Evolutionary conservation across 768 basidiomycete species (phyloP).

Genomic region (Guyanaporus albipodus): DNA sequence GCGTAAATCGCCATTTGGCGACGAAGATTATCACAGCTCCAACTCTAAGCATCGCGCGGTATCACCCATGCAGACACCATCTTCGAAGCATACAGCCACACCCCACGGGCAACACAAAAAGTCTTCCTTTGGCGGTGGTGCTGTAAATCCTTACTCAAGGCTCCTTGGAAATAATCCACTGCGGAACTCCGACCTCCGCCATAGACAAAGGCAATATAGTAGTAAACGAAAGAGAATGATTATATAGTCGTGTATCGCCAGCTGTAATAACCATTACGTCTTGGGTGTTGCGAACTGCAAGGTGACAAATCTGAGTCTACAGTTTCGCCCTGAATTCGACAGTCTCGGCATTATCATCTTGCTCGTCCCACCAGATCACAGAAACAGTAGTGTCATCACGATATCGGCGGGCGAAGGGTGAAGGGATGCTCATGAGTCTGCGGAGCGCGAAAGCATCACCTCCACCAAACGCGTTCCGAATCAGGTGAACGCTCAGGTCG

Average conservation of each 20-base stretch:
- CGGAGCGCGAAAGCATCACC: slow-evolving; percentile 58
- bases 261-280: slow-evolving; percentile 7
- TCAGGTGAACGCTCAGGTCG: slow-evolving; percentile 76
- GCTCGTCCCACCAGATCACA: slow-evolving; percentile 79
- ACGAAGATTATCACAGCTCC: slow-evolving; percentile 26
- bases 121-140: slow-evolving; percentile 30
- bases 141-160: slow-evolving; percentile 34
- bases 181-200: slow-evolving; percentile 20
- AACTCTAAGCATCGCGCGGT: slow-evolving; percentile 17
- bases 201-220: slow-evolving; percentile 27
- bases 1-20: slow-evolving; percentile 37
- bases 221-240: slow-evolving; percentile 34
- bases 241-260: slow-evolving; percentile 29
- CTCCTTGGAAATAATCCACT: slow-evolving; percentile 35
- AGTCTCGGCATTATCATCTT: slow-evolving; percentile 39
- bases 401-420: slow-evolving; percentile 70
- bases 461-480: slow-evolving; percentile 91
- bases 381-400: slow-evolving; percentile 86
- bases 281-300: not conserved
- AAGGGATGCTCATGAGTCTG: slow-evolving; percentile 73
- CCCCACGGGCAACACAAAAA: slow-evolving; percentile 22
- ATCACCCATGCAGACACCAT: slow-evolving; percentile 21
- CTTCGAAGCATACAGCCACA: slow-evolving; percentile 19
- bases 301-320: slow-evolving; percentile 25
- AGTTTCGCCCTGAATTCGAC: slow-evolving; percentile 48